Percentiles rank a stretch among this genome's conserved stretches.
phyloP scores from a whole-genome alignment of 1,139 yeast species.

The Candida albicans region DNA sequence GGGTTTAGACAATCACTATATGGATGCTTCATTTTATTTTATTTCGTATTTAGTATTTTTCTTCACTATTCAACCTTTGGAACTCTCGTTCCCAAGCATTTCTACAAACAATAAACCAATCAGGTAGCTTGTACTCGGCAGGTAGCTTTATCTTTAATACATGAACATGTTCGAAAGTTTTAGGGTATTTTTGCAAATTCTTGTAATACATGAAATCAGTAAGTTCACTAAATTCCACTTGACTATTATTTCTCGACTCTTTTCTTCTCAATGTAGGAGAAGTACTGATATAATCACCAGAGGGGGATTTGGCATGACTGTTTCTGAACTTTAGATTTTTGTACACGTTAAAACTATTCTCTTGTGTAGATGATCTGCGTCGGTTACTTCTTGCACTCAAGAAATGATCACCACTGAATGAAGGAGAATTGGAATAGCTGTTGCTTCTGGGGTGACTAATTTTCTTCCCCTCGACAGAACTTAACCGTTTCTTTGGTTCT shows the following conservation, averaged over 20 bases:
- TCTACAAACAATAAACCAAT: slow-evolving; percentile 67
- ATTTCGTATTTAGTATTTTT: background rate
- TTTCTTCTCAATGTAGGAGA: slow-evolving; percentile 10
- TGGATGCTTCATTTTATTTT: background rate
- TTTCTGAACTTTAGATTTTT: slow-evolving; percentile 28
- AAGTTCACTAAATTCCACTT: slow-evolving; percentile 18
- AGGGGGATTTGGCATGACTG: slow-evolving; percentile 5
- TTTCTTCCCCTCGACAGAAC: slow-evolving; percentile 3
- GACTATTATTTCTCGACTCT: slow-evolving; percentile 4
- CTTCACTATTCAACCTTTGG: slow-evolving; percentile 13
- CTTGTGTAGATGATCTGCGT: slow-evolving; percentile 38
- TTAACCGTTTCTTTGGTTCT: slow-evolving; percentile 1
- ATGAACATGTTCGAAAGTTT: slow-evolving; percentile 37
- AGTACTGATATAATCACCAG: slow-evolving; percentile 5
- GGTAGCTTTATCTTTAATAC: slow-evolving; percentile 57
- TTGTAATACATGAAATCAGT: slow-evolving; percentile 41
- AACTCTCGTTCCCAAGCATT: slow-evolving; percentile 56
- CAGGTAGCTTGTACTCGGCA: slow-evolving; percentile 59
- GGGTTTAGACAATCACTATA: background rate
- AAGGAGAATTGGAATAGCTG: slow-evolving; percentile 1
- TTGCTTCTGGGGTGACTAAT: background rate
- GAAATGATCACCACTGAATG: slow-evolving; percentile 1
- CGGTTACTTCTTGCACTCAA: slow-evolving; percentile 16
- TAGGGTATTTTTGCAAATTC: slow-evolving; percentile 29
- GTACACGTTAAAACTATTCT: slow-evolving; percentile 3